Percentiles rank a stretch among this genome's conserved stretches.
Evolutionary conservation across 2,329 filamentous ascomycete genomes (phyloP).

Genomic region (Nigrospora osmanthi): DNA sequence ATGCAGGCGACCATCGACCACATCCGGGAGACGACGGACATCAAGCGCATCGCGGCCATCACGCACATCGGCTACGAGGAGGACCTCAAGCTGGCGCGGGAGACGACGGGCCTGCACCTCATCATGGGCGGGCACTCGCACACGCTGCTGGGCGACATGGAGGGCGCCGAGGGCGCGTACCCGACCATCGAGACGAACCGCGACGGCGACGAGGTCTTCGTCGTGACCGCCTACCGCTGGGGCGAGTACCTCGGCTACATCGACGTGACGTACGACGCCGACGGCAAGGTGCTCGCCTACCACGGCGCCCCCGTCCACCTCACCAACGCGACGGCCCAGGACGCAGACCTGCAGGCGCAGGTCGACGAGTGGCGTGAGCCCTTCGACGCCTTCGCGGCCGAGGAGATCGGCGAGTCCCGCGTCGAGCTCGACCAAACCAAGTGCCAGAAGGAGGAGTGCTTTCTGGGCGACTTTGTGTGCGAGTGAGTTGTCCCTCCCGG

Average conservation of each 20-base stretch:
- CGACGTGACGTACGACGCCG: conserved; percentile 53
- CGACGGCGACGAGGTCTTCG: conserved; percentile 59
- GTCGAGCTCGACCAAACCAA: conserved; percentile 50
- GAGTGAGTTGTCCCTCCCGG: conserved; percentile 27
- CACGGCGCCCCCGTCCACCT: conserved; percentile 57
- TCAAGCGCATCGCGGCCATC: conserved; percentile 57
- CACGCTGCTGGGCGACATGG: conserved; percentile 50
- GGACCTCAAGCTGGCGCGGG: conserved; percentile 51
- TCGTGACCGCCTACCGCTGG: conserved; percentile 62
- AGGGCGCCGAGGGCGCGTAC: conserved; percentile 50
- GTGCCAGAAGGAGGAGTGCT: conserved; percentile 52
- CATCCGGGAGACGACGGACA: conserved; percentile 52
- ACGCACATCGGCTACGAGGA: conserved; percentile 62
- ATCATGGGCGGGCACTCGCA: conserved; percentile 42
- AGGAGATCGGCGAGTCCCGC: conserved; percentile 47
- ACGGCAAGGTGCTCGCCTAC: conserved; percentile 55
- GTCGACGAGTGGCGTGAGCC: conserved; percentile 51
- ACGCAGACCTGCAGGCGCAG: conserved; percentile 47
- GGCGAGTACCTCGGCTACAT: conserved; percentile 63
- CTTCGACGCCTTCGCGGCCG: conserved; percentile 50
- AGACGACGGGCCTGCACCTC: conserved; percentile 56
- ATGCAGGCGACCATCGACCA: conserved; percentile 55
- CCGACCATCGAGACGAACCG: conserved; percentile 55
- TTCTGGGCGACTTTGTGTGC: conserved; percentile 45
- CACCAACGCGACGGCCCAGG: conserved; percentile 51